A percentile compares a stretch with the other conserved stretches of the same genome.
phyloP scores from a whole-genome alignment of 371 early-diverging fungal species.

The Apophysomyces variabilis region DNA sequence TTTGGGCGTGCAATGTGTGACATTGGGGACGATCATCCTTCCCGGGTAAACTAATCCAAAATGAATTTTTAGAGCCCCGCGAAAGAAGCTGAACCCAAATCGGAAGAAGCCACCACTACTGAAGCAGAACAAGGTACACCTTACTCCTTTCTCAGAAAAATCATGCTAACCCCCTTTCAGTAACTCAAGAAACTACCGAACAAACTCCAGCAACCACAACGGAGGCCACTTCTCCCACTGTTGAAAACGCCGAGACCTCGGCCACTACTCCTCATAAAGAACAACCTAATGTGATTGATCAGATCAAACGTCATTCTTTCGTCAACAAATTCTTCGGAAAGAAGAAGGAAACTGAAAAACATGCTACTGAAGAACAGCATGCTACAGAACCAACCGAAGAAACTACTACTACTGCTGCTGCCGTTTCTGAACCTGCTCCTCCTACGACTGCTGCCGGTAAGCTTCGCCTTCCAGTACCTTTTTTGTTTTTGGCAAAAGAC shows the following conservation, averaged over 20 bases:
- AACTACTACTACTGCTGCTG: slow-evolving; percentile 17
- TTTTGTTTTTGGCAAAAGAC: no score
- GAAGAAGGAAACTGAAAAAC: slow-evolving; percentile 31
- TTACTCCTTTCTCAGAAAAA: slow-evolving; percentile 1
- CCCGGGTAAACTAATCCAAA: slow-evolving; percentile 4
- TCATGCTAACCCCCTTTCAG: not conserved
- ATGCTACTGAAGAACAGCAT: slow-evolving; percentile 19
- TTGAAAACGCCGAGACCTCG: slow-evolving; percentile 14
- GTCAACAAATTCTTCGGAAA: slow-evolving; percentile 43
- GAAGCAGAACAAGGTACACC: slow-evolving; percentile 8
- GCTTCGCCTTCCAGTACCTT: not conserved
- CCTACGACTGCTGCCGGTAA: slow-evolving; percentile 23
- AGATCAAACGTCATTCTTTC: slow-evolving; percentile 42
- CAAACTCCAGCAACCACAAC: not conserved
- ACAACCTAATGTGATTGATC: slow-evolving; percentile 37
- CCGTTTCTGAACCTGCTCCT: slow-evolving; percentile 13
- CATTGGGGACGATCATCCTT: slow-evolving; percentile 12
- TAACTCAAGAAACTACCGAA: slow-evolving; percentile 16
- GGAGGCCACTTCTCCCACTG: not conserved
- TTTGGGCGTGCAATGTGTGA: not conserved
- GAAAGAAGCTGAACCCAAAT: slow-evolving; percentile 4
- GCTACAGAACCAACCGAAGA: slow-evolving; percentile 16
- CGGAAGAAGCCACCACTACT: slow-evolving; percentile 14
- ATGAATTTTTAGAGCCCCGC: slow-evolving; percentile 12
- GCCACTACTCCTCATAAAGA: slow-evolving; percentile 25